Percentiles rank a stretch among this genome's conserved stretches.
phyloP scores from a whole-genome alignment of 2,329 filamentous ascomycete genomes.

The Cordyceps tenuipes region DNA sequence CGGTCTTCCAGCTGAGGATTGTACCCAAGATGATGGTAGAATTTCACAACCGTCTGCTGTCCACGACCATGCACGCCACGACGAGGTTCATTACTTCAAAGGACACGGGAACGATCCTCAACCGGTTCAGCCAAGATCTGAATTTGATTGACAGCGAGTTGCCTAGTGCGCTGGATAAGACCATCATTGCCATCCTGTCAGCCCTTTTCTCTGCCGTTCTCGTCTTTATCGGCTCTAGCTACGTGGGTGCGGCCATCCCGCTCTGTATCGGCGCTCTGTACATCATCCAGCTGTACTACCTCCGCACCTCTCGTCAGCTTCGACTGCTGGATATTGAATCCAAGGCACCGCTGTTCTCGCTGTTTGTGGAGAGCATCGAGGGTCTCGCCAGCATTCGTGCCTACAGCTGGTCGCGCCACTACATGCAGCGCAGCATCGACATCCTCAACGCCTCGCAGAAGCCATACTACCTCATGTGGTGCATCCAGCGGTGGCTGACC shows the following conservation, averaged over 20 bases:
- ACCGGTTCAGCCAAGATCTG: constrained; percentile 34
- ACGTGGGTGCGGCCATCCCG: constrained; percentile 38
- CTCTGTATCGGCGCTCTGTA: constrained; percentile 19
- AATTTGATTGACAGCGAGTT: constrained; percentile 30
- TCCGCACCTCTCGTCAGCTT: constrained; percentile 25
- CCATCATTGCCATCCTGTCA: constrained; percentile 17
- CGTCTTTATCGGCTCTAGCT: constrained; percentile 37
- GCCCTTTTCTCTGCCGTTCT: constrained; percentile 26
- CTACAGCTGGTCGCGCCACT: constrained; percentile 21
- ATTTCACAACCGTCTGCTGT: constrained; percentile 18
- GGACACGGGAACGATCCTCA: constrained; percentile 27
- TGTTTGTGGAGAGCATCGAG: constrained; percentile 21
- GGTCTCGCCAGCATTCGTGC: constrained; percentile 26
- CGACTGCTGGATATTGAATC: constrained; percentile 24
- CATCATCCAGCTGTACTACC: constrained; percentile 23
- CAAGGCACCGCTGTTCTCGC: constrained; percentile 23
- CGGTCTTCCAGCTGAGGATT: constrained; percentile 17
- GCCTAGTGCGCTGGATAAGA: constrained; percentile 23
- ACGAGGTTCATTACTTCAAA: constrained; percentile 29
- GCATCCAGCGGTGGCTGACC: constrained; percentile 41
- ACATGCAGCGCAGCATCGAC: constrained; percentile 15
- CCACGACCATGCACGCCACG: constrained; percentile 25
- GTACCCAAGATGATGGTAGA: constrained; percentile 21
- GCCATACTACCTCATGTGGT: constrained; percentile 34
- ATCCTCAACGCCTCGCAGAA: constrained; percentile 27